phyloP scores from a whole-genome alignment of 306 rosid species.

The Medicago arabica region DNA sequence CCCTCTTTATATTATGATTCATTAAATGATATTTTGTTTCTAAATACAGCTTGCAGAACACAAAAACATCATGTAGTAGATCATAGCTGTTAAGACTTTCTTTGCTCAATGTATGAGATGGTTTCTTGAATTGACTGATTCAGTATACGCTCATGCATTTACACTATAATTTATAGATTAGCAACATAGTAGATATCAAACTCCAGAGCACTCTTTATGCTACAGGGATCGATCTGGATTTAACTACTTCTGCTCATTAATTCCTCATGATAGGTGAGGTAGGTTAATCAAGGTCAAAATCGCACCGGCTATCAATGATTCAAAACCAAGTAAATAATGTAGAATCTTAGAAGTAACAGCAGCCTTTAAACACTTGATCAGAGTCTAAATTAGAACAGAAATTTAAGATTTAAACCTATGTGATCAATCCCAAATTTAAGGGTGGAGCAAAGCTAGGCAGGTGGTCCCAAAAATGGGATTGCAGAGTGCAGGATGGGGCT shows the following conservation, averaged over 20 bases:
- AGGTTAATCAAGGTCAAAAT: neutral
- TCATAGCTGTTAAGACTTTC: neutral
- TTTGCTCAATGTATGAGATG: conserved; percentile 21
- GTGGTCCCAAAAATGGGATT: neutral
- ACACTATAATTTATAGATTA: neutral
- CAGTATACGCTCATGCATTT: conserved; percentile 8
- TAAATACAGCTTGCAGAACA: neutral
- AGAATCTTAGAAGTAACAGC: neutral
- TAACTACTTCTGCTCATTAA: neutral
- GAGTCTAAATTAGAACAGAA: neutral
- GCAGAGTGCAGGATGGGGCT: neutral
- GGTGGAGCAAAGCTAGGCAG: neutral
- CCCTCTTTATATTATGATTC: neutral
- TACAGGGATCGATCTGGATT: neutral
- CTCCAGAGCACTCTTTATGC: neutral
- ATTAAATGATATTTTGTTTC: conserved; percentile 2
- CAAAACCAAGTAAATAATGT: neutral
- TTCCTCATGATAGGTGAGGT: neutral
- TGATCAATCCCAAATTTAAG: neutral
- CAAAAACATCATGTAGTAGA: neutral
- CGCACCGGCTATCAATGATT: neutral
- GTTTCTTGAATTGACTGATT: conserved; percentile 23
- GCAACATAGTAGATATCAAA: neutral
- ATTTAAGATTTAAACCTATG: neutral
- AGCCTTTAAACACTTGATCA: neutral